A percentile compares a stretch with the other conserved stretches of the same genome.
Conservation (phyloP, 1,284 basidiomycete species). For the Pisolithus thermaeus region DNA sequence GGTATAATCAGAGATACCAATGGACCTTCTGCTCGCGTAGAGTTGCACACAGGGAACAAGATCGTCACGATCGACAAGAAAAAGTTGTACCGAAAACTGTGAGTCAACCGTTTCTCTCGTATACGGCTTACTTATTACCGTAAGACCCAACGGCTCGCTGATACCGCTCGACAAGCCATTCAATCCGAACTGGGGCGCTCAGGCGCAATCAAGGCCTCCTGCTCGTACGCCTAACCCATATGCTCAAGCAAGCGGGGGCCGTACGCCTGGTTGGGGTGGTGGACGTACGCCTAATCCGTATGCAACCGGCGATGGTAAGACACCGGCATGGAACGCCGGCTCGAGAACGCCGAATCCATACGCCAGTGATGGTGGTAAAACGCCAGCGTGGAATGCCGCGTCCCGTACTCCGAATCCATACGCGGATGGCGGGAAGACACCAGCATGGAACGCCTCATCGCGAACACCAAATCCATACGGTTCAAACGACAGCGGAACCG, state of each 20-base stretch:
- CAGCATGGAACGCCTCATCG: conserved; percentile 50
- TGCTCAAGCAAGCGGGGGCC: conserved; percentile 29
- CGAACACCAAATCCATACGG: conserved; percentile 60
- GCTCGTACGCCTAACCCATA: conserved; percentile 33
- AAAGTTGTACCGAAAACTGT: conserved; percentile 77
- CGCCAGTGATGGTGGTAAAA: conserved; percentile 46
- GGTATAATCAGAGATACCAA: conserved; percentile 96
- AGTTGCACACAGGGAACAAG: conserved; percentile 88
- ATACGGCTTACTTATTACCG: conserved; percentile 5
- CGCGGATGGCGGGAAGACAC: conserved; percentile 47
- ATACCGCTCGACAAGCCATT: conserved; percentile 35
- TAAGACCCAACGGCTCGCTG: conserved; percentile 52
- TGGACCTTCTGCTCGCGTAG: conserved; percentile 83
- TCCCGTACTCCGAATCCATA: conserved; percentile 59
- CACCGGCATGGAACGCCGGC: conserved; percentile 51
- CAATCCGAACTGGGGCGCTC: conserved; percentile 18
- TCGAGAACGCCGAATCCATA: conserved; percentile 66
- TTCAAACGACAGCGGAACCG: conserved; percentile 37
- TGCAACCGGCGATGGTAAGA: conserved; percentile 47
- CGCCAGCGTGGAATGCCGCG: conserved; percentile 47
- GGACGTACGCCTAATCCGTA: conserved; percentile 60
- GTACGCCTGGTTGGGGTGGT: conserved; percentile 36
- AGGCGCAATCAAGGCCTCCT: conserved; percentile 27
- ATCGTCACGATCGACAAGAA: conserved; percentile 82
- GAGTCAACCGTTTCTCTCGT: conserved; percentile 30